Percentiles rank a stretch among this genome's conserved stretches.
Evolutionary conservation across 2,329 filamentous ascomycete species (phyloP).

Genomic region (Atkinsonella texensis): DNA sequence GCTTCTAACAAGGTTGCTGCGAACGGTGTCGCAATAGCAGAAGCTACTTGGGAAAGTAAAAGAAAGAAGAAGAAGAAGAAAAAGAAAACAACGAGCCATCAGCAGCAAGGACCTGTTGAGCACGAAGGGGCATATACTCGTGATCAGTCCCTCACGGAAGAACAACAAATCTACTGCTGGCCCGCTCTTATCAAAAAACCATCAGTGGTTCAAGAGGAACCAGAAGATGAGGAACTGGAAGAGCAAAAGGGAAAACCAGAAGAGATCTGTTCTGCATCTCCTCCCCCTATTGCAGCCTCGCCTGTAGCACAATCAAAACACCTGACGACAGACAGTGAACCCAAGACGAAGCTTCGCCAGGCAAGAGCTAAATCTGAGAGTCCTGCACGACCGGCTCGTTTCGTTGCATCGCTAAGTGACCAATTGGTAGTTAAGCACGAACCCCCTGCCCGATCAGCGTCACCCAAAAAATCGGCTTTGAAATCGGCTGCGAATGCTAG

Average conservation of each 20-base stretch:
- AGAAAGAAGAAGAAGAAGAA: conserved; percentile 9
- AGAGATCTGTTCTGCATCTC: conserved; percentile 10
- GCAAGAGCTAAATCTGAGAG: conserved; percentile 40
- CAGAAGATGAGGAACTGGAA: conserved; percentile 26
- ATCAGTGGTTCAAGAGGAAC: conserved; percentile 34
- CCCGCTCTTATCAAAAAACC: conserved; percentile 24
- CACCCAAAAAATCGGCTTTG: conserved; percentile 65
- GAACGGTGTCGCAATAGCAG: background rate
- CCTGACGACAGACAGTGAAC: background rate
- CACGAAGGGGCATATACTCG: background rate
- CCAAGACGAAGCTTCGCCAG: conserved; percentile 10
- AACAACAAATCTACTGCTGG: background rate
- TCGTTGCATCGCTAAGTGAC: conserved; percentile 42
- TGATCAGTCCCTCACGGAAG: background rate
- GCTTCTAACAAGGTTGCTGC: background rate
- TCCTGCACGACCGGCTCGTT: conserved; percentile 56
- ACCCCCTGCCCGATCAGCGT: conserved; percentile 58
- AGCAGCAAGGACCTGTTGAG: background rate
- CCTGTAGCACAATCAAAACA: background rate
- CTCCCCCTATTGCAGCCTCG: conserved; percentile 19
- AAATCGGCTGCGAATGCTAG: conserved; percentile 48
- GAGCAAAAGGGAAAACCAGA: conserved; percentile 7
- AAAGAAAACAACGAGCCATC: conserved; percentile 2
- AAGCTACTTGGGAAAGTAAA: conserved; percentile 4
- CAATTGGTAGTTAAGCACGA: conserved; percentile 49